A percentile compares a stretch with the other conserved stretches of the same genome.
Evolutionary conservation across 345 rosid species (phyloP).

Genomic region (Lumnitzera racemosa): DNA sequence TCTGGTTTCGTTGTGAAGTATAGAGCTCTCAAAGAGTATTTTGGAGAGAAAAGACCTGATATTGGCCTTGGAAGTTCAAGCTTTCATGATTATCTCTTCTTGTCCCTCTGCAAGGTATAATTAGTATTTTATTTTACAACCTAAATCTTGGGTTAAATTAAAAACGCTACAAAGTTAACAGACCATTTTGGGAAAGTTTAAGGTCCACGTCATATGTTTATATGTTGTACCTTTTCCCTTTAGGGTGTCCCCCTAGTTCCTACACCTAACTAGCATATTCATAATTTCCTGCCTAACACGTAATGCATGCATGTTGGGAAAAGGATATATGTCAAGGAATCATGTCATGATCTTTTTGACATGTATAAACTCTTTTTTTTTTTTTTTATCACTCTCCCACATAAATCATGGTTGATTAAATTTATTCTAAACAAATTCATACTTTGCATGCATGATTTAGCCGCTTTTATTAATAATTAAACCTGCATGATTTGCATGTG

Average conservation of each 20-base stretch:
- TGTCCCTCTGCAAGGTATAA: conserved; percentile 72
- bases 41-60: conserved; percentile 44
- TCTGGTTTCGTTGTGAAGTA: conserved; percentile 63
- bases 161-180: not conserved
- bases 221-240: not conserved
- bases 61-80: conserved; percentile 60
- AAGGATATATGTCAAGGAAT: no score
- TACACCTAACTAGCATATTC: no score
- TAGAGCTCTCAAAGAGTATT: conserved; percentile 49
- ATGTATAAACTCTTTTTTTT: no score
- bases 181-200: conserved; percentile 3
- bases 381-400: no score
- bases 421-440: no score
- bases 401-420: no score
- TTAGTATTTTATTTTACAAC: not conserved
- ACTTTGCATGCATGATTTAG: no score
- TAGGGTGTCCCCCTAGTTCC: not conserved
- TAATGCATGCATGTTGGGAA: no score
- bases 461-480: no score
- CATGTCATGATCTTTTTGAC: no score
- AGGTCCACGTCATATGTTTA: not conserved
- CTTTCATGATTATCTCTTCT: conserved; percentile 47
- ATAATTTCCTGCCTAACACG: no score
- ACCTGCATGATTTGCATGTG: not conserved
- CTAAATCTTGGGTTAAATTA: not conserved